Percentiles rank a stretch among this genome's conserved stretches.
These are phyloP conservation scores for Metarhizium anisopliae DNA, from an alignment of 2,329 filamentous ascomycete genomes.

Conservation along the genomic window DNA sequence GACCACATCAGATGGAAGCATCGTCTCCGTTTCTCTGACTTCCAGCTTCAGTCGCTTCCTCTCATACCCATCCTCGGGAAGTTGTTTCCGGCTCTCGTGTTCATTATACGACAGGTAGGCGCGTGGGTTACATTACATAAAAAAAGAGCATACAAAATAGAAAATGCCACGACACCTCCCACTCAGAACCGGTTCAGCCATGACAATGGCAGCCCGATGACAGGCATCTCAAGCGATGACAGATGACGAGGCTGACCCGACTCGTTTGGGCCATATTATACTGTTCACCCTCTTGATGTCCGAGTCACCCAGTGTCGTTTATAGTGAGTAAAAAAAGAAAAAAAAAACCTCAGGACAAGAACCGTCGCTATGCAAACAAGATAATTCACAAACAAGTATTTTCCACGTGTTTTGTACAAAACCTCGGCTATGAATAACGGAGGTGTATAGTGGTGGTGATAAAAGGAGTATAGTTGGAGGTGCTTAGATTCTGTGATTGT, in stretches of 20 bases:
- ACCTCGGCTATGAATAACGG: background rate
- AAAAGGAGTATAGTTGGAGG: background rate
- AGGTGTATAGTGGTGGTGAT: background rate
- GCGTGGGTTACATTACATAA: background rate
- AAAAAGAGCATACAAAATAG: slow-evolving; percentile 2
- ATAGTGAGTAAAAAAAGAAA: slow-evolving; percentile 2
- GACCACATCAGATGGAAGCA: background rate
- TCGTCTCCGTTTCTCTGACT: background rate
- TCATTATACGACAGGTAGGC: background rate
- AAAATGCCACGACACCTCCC: background rate
- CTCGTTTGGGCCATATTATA: background rate
- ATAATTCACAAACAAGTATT: slow-evolving; percentile 15
- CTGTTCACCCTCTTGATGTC: background rate
- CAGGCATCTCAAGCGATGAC: background rate
- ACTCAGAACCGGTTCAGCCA: background rate
- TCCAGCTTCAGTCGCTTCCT: background rate
- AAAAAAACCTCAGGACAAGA: slow-evolving; percentile 13
- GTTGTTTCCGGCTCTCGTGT: background rate
- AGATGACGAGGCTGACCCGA: background rate
- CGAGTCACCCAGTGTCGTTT: slow-evolving; percentile 3
- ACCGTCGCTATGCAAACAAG: slow-evolving; percentile 30
- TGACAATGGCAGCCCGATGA: background rate
- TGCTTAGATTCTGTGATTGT: background rate
- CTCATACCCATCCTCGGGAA: background rate
- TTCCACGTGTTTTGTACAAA: slow-evolving; percentile 18